Base-by-base conservation (phyloP, 352 stramenopile genomes). In the Phytophthora sp. region DNA sequence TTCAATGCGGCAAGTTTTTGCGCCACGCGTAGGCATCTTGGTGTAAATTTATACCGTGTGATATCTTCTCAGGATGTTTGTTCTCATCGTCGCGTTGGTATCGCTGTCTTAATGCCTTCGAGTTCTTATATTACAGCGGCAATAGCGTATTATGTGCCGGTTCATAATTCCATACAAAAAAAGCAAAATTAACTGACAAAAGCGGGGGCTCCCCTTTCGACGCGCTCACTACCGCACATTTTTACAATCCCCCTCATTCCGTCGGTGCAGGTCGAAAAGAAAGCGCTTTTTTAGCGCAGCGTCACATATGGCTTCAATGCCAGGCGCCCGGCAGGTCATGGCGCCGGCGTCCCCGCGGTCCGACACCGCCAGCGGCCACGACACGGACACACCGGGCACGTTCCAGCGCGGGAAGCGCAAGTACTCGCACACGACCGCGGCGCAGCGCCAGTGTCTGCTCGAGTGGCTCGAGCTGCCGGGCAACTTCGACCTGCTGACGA, bases 401-500 rank as follows among this genome's bases (percentile, higher is more conserved):
- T 33, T 36, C 21, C 30, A 49, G 6, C n/a, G 24, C 1, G 53
- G 31, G 4, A 75, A 75, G 39, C 76, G 77, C 59, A 85, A 82
- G 73, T 85, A 80, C 46, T 64, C 57, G 33, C 80, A 80, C 69
- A 86, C 80, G 57, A 89, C 61, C 4, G 63, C 76, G 8, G 71
- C 66, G 33, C 80, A 89, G 53, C 78, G 76, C 23, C 54, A 73
- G 58, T 60, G 50, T 41, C 71, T 89, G 57, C 57, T 89, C n/a
- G 65, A 86, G 49, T 89, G 77, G 77, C 74, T 89, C 11, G 80
- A 89, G 57, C 62, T 71, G 12, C 63, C 69, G 0, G 64, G 56
- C 27, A 81, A 87, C 63, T 89, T 87, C 45, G 47, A 73, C 27
- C 51, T 86, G 30, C 66, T 89, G 24, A 77, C 73, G 21, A 70